Evolutionary conservation across 169 alveolate species (phyloP), one percentile per base, ranked within the genome.

Genomic region (Babesia microti): DNA sequence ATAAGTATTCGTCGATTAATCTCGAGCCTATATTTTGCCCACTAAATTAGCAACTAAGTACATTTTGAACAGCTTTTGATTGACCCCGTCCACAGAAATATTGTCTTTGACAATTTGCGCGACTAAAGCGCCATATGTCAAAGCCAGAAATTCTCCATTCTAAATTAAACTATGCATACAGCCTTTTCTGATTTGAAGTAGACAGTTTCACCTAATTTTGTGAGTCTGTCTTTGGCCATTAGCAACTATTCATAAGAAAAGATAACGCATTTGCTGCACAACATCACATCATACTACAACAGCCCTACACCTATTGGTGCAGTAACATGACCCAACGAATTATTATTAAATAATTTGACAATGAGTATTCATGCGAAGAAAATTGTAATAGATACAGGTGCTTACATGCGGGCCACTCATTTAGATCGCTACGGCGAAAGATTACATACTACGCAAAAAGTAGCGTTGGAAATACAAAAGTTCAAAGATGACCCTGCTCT

Each of bases 51-150:
- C 19, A n/a, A 21, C 9, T 21, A 21, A 35, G 15, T 69, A 76
- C 86, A 76, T 76, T 50, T 58, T 37, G 11, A 66, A 53, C 22
- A 91, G 69, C 51, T 83, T 87, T 0, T 72, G 79, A 69, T 91
- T 91, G 12, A 91, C 95, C 34, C 86, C 92, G 19, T 85, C 91
- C 35, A 89, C 83, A 41, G 79, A 69, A 26, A 89, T 96, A 6
- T 72, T 65, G 35, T 90, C 96, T 44, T 88, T 85, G 21, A 89
- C 67, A 43, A 88, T 50, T 51, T 87, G 87, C 29, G 89, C 81
- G 34, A 88, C 90, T 39, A 88, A 58, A 14, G 94, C 72, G 5
- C 95, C 95, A 57, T 88, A 88, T 29, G 91, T 84, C 40, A 88
- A 54, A 15, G 93, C 67, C 22, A 88, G 67, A 29, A 88, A 72